Conservation (phyloP, 2,329 filamentous ascomycete species). For the Neofusicoccum kwambonambiense region DNA sequence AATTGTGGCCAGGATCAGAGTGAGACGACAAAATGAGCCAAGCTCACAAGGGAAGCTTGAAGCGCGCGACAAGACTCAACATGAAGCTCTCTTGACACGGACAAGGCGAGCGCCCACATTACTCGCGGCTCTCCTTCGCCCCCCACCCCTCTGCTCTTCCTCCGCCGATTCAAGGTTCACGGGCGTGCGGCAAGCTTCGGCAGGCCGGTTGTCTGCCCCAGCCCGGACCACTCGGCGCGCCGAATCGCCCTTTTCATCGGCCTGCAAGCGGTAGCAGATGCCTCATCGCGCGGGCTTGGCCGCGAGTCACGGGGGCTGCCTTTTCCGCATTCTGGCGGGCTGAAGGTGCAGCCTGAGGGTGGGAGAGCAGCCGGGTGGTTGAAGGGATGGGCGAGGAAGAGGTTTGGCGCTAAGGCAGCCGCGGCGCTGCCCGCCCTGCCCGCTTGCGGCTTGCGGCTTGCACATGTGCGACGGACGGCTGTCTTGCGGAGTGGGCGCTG, state of each 20-base stretch:
- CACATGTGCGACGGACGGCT: too few species aligned
- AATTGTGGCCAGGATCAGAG: not conserved
- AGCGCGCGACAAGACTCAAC: too few species aligned
- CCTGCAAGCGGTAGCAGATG: not conserved
- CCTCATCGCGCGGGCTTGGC: not conserved
- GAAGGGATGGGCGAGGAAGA: not conserved
- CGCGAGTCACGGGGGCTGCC: not conserved
- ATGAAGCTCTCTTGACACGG: not conserved
- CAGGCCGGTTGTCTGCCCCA: too few species aligned
- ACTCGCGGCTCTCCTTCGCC: too few species aligned
- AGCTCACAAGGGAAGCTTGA: not conserved
- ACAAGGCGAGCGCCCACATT: not conserved
- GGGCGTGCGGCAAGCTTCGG: not conserved
- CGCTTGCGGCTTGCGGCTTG: not conserved
- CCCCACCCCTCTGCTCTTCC: not conserved
- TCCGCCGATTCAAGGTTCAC: not conserved
- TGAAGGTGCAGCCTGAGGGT: not conserved
- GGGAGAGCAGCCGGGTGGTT: not conserved
- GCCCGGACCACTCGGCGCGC: not conserved
- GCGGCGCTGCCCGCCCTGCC: not conserved
- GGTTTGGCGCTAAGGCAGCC: conserved; percentile 1
- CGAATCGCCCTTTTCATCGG: not conserved
- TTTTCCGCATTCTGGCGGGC: not conserved
- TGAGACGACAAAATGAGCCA: not conserved
- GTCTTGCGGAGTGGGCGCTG: too few species aligned